These are phyloP conservation scores for Saccharomyces hybrid DNA, from an alignment of 1,139 yeast genomes.

Conservation along the genomic window DNA sequence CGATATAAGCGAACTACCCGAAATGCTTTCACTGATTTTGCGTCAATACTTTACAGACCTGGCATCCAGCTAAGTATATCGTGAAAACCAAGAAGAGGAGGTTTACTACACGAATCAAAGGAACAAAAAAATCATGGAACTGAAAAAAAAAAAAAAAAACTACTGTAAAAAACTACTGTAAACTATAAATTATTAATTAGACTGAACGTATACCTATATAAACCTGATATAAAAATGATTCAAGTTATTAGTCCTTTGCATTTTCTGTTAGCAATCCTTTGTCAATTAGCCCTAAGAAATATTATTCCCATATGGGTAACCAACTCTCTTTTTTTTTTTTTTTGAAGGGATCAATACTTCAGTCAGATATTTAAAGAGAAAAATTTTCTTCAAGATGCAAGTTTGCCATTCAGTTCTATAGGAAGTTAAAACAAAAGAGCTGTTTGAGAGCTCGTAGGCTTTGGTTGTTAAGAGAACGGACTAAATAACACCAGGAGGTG, in stretches of 20 bases:
- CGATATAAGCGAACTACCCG: slow-evolving; percentile 83
- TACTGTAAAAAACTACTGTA: neutral
- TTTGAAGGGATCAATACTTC: neutral
- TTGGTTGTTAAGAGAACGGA: neutral
- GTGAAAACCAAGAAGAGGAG: slow-evolving; percentile 3
- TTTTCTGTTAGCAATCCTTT: neutral
- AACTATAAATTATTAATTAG: neutral
- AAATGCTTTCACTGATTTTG: slow-evolving; percentile 78
- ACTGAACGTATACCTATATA: neutral
- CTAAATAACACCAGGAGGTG: neutral
- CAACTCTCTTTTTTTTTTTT: neutral
- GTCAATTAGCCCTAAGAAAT: neutral
- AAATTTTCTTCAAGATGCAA: neutral
- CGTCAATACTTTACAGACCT: slow-evolving; percentile 85
- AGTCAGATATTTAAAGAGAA: neutral
- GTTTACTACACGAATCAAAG: neutral
- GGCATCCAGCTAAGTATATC: slow-evolving; percentile 30
- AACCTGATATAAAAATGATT: neutral
- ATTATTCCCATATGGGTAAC: neutral
- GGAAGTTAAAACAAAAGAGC: neutral
- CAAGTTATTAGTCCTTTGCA: neutral
- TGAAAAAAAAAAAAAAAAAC: neutral
- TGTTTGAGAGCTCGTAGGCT: neutral
- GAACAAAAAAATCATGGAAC: neutral
- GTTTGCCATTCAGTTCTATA: no score